Conservation (phyloP, 208 protist genomes). For the Trypanosoma congolense region DNA sequence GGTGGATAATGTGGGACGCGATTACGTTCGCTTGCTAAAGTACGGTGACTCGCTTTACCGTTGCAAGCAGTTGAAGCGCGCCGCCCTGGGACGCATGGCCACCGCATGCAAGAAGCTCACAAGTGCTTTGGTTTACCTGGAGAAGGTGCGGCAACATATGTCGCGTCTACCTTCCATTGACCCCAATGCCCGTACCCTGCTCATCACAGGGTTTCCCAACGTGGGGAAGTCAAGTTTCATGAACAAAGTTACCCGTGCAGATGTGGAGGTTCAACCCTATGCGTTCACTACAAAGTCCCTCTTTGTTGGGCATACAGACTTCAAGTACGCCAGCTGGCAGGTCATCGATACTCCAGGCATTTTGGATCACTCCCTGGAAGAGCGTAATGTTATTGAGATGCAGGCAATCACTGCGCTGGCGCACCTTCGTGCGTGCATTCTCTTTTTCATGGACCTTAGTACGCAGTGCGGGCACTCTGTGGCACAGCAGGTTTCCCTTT, state of each 20-base stretch:
- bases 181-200: constrained; percentile 97
- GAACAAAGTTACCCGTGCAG: constrained; percentile 99
- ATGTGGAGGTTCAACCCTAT: constrained; percentile 99
- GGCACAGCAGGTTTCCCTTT: constrained; percentile 96
- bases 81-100: constrained; percentile 98
- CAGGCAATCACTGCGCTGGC: constrained; percentile 99
- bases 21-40: constrained; percentile 99
- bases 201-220: constrained; percentile 99
- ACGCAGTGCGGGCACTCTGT: constrained; percentile 98
- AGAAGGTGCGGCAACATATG: constrained; percentile 99
- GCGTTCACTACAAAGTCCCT: constrained; percentile 99
- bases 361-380: constrained; percentile 99
- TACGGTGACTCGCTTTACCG: constrained; percentile 99
- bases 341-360: constrained; percentile 99
- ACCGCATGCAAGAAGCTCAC: constrained; percentile 97
- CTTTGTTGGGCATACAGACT: constrained; percentile 99
- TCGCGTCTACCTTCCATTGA: constrained; percentile 99
- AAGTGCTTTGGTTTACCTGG: constrained; percentile 96
- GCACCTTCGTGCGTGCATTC: constrained; percentile 95
- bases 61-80: constrained; percentile 99
- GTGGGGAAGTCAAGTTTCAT: constrained; percentile 99
- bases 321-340: constrained; percentile 99
- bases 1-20: constrained; percentile 97
- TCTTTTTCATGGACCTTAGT: constrained; percentile 99
- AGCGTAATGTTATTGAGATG: constrained; percentile 99